A percentile compares a stretch with the other conserved stretches of the same genome.
phyloP scores from a whole-genome alignment of 2,329 filamentous ascomycete species.

The Beauveria rudraprayagi region DNA sequence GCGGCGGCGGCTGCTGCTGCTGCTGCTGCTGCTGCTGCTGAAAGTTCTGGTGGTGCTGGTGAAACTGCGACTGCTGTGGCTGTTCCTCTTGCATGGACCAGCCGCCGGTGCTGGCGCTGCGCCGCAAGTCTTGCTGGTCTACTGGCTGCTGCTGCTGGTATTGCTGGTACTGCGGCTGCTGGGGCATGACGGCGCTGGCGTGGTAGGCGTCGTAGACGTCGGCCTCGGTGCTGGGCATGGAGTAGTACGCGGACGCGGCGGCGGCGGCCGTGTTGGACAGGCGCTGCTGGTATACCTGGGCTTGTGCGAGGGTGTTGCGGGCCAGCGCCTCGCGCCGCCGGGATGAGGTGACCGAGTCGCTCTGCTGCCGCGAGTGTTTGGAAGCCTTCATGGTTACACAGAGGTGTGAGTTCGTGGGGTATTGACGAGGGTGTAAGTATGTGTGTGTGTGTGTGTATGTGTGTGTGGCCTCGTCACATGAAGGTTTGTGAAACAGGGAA shows the following conservation, averaged over 20 bases:
- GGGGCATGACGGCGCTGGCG: neutral
- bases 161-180: neutral
- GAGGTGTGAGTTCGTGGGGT: neutral
- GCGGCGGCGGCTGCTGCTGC: neutral
- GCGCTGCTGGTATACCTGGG: conserved; percentile 2
- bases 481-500: neutral
- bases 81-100: conserved; percentile 1
- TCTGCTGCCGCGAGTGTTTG: conserved; percentile 4
- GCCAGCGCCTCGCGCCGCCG: neutral
- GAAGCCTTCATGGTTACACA: neutral
- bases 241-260: neutral
- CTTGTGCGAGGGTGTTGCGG: conserved; percentile 5
- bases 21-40: neutral
- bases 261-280: neutral
- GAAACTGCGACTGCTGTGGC: neutral
- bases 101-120: conserved; percentile 1
- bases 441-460: neutral
- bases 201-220: conserved; percentile 5
- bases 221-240: neutral
- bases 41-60: neutral
- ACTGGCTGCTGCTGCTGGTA: neutral
- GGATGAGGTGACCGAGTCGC: neutral
- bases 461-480: conserved; percentile 1
- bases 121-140: neutral
- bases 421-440: neutral